Base-by-base conservation (phyloP, 2,329 filamentous ascomycete species). In the Dothideomycetidae sp. region DNA sequence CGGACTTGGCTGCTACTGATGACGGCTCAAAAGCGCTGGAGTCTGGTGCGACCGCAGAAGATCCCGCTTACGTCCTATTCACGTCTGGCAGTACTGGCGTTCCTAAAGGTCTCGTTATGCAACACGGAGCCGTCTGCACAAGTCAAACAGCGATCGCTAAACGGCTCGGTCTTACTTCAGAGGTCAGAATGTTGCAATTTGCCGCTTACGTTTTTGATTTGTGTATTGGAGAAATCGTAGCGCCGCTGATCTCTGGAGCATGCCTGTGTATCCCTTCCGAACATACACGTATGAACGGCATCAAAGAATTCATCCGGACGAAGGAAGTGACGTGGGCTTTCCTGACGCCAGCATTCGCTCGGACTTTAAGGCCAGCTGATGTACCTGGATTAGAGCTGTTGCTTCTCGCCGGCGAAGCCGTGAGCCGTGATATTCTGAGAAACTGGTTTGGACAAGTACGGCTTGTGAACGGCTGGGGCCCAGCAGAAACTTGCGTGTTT, bases 71-170 rank as follows among this genome's bases (percentile, higher is more conserved):
- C n/a, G 21, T 26, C 21, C 21, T 26, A n/a, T 26, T 26, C 21
- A 26, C 21, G n/a, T 26, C 21, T n/a, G 21, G 21, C 21, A 26
- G 21, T 26, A 26, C 21, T 26, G 21, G 21, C 7, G 21, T 26
- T 7, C 21, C 21, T 7, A 26, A 26, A 26, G 21, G 21, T n/a
- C 29, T 37, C 11, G 21, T 26, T n/a, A 26, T 26, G 21, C 23
- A 35, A 12, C 39, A 41, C 29, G 5, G 5, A 32, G 33, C 39
- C 15, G 26, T 37, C 10, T 21, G 31, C 14, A 36, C 33, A n/a
- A 41, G 39, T 14, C 26, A 31, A 4, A 21, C 28, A 10, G 17
- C 33, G 5, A 32, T 36, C 31, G 39, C 31, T 7, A 32, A 32
- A 14, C 31, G 23, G 7, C 12, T 37, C 3, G 18, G 18, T 31